Percentiles rank a stretch among this genome's conserved stretches.
These are phyloP conservation scores for Yarrowia bubula DNA, from an alignment of 805 yeast species.

Conservation along the genomic window DNA sequence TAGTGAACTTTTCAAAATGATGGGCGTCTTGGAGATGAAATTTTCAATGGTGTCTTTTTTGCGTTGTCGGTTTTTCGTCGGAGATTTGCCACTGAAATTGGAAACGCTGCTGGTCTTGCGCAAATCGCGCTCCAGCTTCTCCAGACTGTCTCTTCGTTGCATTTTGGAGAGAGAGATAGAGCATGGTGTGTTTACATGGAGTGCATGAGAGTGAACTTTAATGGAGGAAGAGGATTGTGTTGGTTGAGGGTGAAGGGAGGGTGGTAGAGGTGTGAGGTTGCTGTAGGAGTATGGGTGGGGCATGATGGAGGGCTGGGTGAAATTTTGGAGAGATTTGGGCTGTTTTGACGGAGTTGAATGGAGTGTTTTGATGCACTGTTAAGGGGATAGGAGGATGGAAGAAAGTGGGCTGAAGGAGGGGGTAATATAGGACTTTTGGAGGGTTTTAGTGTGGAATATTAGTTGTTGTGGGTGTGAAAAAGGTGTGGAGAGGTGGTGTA, in stretches of 20 bases:
- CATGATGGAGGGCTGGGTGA: background rate
- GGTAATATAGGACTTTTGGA: too few species aligned
- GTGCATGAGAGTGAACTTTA: constrained; percentile 1
- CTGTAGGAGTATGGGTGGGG: background rate
- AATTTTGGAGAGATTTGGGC: background rate
- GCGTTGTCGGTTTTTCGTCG: constrained; percentile 32
- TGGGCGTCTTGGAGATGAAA: constrained; percentile 40
- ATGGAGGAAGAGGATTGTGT: background rate
- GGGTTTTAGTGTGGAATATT: too few species aligned
- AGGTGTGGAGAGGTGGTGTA: too few species aligned
- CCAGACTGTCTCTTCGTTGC: constrained; percentile 12
- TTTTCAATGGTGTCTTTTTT: constrained; percentile 57
- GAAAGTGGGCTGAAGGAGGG: too few species aligned
- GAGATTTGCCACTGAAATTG: background rate
- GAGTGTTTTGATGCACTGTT: too few species aligned
- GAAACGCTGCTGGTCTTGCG: constrained; percentile 1
- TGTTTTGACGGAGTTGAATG: too few species aligned
- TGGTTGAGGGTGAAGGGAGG: background rate
- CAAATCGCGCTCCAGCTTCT: constrained; percentile 12
- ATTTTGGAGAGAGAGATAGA: background rate
- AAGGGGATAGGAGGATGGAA: too few species aligned
- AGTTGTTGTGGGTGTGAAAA: too few species aligned
- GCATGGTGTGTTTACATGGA: constrained; percentile 10
- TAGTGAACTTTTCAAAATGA: constrained; percentile 49
- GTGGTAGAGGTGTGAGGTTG: background rate